Evolutionary conservation across 1,139 yeast genomes (phyloP).

Genomic region (Zhuliangozyma parablackwelliae): DNA sequence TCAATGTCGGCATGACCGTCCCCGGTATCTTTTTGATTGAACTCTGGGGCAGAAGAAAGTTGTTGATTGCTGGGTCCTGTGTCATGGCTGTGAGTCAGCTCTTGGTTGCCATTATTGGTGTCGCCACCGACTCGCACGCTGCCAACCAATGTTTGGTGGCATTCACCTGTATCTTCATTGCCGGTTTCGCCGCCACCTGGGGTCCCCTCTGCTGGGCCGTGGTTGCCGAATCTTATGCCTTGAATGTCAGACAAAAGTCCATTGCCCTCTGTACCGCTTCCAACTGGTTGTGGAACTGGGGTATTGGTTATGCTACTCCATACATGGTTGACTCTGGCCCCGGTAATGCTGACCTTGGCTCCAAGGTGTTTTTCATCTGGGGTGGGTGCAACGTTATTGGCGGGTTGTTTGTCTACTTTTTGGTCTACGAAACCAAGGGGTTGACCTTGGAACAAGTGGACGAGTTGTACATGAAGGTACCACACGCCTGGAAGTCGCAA

Average conservation of each 20-base stretch:
- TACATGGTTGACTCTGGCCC: conserved; percentile 57
- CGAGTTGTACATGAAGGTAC: conserved; percentile 26
- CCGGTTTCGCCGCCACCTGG: conserved; percentile 70
- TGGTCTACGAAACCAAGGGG: conserved; percentile 72
- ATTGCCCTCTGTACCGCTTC: conserved; percentile 64
- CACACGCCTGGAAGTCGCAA: conserved; percentile 30
- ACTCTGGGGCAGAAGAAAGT: conserved; percentile 33
- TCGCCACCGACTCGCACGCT: conserved; percentile 28
- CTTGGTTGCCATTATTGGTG: conserved; percentile 68
- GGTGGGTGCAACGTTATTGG: conserved; percentile 37
- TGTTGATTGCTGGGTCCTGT: conserved; percentile 49
- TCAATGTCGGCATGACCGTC: conserved; percentile 33
- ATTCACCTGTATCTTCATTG: conserved; percentile 62
- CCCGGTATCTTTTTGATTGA: conserved; percentile 38
- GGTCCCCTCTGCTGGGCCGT: conserved; percentile 74
- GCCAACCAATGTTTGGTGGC: conserved; percentile 59
- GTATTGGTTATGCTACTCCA: conserved; percentile 65
- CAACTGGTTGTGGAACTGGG: conserved; percentile 72
- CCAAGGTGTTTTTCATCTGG: conserved; percentile 71
- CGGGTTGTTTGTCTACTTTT: conserved; percentile 58
- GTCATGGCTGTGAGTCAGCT: conserved; percentile 65
- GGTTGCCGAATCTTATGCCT: conserved; percentile 62
- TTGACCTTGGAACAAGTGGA: conserved; percentile 72
- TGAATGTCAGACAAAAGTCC: conserved; percentile 64
- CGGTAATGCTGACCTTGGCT: conserved; percentile 59